Base-by-base conservation (phyloP, 129 eudicot species). In the Apium graveolens region DNA sequence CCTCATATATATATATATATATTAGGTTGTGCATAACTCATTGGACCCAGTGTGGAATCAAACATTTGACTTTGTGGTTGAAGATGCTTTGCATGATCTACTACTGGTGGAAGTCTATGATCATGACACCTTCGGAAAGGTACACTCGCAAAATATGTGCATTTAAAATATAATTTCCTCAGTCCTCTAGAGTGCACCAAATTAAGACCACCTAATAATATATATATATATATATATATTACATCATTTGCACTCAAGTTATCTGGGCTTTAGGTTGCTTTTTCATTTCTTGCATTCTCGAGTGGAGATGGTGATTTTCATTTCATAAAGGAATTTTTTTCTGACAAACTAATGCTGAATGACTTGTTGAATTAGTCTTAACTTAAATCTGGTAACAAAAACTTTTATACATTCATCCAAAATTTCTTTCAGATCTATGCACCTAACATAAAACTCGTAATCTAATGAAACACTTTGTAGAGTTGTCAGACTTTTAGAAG, bases 111-210 rank as follows among this genome's bases (percentile, higher is more conserved):
- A 96, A 74, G 97, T 96, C 39, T 96, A 87, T 82, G 99, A 96
- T 84, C 99, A 96, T 78, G 99, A 96, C 88, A 90, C 91, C 27
- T 90, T 96, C 43, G 96, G 97, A 81, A 96, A 96, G 99, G 99
- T 96, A 73, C 26, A 32, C 38, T 43, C 29, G n/a, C 37, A 44
- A 5, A 13, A 1, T 17, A 42, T 35, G 29, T 2, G 27, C 7
- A 7, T 26, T 73, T 29, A 21, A 26, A 39, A 14, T 27, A 24
- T 72, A 39, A 5, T 41, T 18, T 70, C 24, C 5, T 1, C 35
- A 29, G 31, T 66, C 20, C 39, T 31, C 55, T 48, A 48, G 24
- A 48, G 24, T 10, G 71, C 18, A 7, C 4, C 37, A 65, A 65
- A 65, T 2, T 65, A 26, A 26, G 35, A 4, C 35, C 35, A 4